Evolutionary conservation across 257 asterid species (phyloP).

Genomic region (Petunia secreta): DNA sequence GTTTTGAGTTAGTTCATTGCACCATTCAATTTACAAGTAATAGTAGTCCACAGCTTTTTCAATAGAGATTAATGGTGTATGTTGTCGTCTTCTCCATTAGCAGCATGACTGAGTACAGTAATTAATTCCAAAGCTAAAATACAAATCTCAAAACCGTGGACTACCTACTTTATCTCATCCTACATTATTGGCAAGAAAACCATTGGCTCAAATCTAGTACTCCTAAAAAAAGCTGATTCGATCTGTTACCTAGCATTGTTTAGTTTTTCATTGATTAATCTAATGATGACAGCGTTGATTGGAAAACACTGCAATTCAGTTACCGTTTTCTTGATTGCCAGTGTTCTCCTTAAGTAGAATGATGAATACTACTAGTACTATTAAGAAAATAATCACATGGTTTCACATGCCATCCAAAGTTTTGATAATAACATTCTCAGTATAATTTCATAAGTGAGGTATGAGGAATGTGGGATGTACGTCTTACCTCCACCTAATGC

Average conservation of each 20-base stretch:
- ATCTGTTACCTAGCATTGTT: not conserved
- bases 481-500: no score
- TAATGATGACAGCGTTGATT: not conserved
- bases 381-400: not conserved
- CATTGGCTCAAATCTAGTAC: slow-evolving; percentile 16
- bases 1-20: not conserved
- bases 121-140: not conserved
- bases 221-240: not conserved
- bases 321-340: slow-evolving; percentile 1
- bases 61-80: not conserved
- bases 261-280: slow-evolving; percentile 11
- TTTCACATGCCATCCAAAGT: not conserved
- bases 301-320: not conserved
- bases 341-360: not conserved
- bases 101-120: not conserved
- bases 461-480: no score
- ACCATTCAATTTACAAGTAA: not conserved
- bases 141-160: slow-evolving; percentile 23
- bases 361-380: not conserved
- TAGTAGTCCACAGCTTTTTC: no score
- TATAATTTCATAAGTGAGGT: no score
- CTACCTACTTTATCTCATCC: slow-evolving; percentile 3
- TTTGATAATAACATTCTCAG: no score
- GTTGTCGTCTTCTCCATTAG: not conserved
- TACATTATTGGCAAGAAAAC: slow-evolving; percentile 19